Conservation (phyloP, 441 rosid species). For the Mallotus repandus region DNA sequence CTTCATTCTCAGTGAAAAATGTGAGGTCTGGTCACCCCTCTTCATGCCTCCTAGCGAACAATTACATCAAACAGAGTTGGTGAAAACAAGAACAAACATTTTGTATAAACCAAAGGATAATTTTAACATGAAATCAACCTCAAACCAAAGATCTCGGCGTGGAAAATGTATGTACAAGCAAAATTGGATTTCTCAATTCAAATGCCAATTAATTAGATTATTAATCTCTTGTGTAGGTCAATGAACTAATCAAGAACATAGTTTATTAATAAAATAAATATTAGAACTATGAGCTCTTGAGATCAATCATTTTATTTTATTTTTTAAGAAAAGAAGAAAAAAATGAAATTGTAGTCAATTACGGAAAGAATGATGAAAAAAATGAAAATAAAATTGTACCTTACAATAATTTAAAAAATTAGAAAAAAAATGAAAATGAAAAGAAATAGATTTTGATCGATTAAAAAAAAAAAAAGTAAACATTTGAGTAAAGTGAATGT, state of each 20-base stretch:
- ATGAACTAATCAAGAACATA: too few relatives aligned
- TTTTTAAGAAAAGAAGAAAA: too few relatives aligned
- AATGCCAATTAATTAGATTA: neutral
- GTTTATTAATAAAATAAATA: neutral
- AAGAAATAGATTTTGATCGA: too few relatives aligned
- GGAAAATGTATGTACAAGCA: neutral
- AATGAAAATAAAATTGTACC: too few relatives aligned
- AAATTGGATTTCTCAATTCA: neutral
- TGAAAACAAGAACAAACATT: too few relatives aligned
- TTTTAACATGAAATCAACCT: neutral
- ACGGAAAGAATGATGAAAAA: neutral
- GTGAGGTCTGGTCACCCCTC: slow-evolving; percentile 60
- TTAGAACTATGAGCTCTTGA: neutral
- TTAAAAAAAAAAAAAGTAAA: too few relatives aligned
- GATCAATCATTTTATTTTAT: neutral
- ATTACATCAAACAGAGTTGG: neutral
- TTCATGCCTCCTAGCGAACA: slow-evolving; percentile 69
- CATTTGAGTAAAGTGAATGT: too few relatives aligned
- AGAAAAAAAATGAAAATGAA: too few relatives aligned
- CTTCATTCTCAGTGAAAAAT: slow-evolving; percentile 44
- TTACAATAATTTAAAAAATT: too few relatives aligned
- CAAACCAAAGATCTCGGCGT: neutral
- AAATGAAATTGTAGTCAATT: neutral
- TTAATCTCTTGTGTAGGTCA: neutral
- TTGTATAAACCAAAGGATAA: neutral